phyloP scores from a whole-genome alignment of 2,329 filamentous ascomycete species.

The Elsinoe australis region DNA sequence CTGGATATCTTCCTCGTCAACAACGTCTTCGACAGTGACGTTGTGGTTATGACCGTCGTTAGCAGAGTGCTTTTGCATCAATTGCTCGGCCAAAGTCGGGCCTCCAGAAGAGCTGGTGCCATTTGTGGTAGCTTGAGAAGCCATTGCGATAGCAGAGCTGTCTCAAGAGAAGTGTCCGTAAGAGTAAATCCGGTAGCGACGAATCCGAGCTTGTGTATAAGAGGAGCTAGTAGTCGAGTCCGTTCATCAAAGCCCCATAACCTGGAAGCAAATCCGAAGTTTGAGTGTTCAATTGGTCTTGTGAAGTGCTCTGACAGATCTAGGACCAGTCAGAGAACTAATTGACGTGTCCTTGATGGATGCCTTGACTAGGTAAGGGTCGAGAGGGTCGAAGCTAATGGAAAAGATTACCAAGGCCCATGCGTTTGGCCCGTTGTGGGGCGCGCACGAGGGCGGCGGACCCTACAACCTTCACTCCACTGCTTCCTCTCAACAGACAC shows the following conservation, averaged over 20 bases:
- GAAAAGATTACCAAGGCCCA: conserved; percentile 10
- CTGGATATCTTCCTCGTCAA: conserved; percentile 67
- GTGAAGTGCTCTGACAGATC: not conserved
- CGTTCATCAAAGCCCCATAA: conserved; percentile 4
- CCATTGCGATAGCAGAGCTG: conserved; percentile 11
- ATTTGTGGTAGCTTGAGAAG: conserved; percentile 17
- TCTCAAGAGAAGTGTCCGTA: conserved; percentile 16
- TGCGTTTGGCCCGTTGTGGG: conserved; percentile 7
- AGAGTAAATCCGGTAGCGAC: conserved; percentile 16
- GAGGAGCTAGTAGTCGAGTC: conserved; percentile 11
- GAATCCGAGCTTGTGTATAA: conserved; percentile 10
- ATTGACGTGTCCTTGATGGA: conserved; percentile 9
- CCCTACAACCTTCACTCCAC: too few species aligned
- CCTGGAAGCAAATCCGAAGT: not conserved
- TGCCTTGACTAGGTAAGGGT: conserved; percentile 11
- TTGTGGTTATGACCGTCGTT: conserved; percentile 46
- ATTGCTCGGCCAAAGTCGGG: conserved; percentile 41
- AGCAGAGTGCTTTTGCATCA: conserved; percentile 47
- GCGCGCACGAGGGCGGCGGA: not conserved
- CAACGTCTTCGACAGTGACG: conserved; percentile 69
- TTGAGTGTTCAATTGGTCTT: conserved; percentile 3
- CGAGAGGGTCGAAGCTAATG: conserved; percentile 14
- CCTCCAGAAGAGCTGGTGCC: conserved; percentile 19
- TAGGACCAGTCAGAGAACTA: not conserved
- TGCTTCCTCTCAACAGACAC: too few species aligned